Evolutionary conservation across 225 moss, liverwort and hornwort genomes (phyloP), one percentile per base, ranked within the genome.

Genomic region (Polytrichum formosum): DNA sequence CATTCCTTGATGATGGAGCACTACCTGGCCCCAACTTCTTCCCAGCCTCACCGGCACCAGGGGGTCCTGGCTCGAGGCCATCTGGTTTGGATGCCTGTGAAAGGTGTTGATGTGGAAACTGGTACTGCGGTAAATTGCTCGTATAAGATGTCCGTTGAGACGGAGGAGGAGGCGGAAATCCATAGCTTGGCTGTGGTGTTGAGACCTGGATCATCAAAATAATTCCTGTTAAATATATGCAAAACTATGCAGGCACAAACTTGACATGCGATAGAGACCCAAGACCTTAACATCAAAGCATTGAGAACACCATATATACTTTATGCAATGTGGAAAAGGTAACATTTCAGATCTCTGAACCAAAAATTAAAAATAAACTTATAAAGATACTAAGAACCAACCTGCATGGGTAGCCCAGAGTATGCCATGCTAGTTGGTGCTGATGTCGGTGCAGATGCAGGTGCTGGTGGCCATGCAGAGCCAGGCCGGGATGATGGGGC

Each of bases 41-140:
- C 73, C 77, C 74, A 69, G 85, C 61, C 20, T 79, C 79, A 20
- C 69, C 78, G 64, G 90, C 84, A 73, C 89, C 91, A 26, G 89
- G 93, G 16, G 90, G 88, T 53, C 77, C 88, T 26, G 91, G 88
- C 74, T 93, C 93, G 61, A 85, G 37, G 66, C 80, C 82, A 53
- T 84, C 85, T 21, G 89, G 74, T 73, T 85, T 71, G 7, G 89
- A 75, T 23, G 55, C 31, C 69, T 28, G 18, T 55, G 74, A 30
- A 18, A 55, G 59, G 4, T 27, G 54, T 65, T 66, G 73, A 2
- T 7, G 63, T 31, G 22, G 26, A 16, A 26, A 59, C n/a, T 55
- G 66, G 53, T 77, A 73, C 5, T 7, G 59, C 2, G 69, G 53
- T 26, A 61, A 17, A 0, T 1, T 55, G 17, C 69, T 70, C 8